Evolutionary conservation across 257 asterid species (phyloP).

Genomic region (Nicotiana undulata): DNA sequence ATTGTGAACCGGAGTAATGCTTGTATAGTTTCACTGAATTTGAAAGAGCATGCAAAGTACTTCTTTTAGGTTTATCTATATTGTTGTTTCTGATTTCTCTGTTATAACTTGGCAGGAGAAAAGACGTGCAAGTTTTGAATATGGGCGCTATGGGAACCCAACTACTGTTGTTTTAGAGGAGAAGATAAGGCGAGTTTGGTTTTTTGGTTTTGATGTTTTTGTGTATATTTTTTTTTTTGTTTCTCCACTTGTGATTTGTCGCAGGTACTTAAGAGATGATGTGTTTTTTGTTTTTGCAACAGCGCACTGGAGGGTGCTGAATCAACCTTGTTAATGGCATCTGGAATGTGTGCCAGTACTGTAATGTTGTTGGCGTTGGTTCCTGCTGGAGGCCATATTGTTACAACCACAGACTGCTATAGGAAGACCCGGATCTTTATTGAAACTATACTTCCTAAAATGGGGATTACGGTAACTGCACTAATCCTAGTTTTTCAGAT

Average conservation of each 20-base stretch:
- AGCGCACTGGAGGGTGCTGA: conserved; percentile 98
- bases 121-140: conserved; percentile 73
- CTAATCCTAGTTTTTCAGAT: not conserved
- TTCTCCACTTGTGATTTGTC: not conserved
- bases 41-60: not conserved
- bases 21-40: not conserved
- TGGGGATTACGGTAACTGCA: conserved; percentile 67
- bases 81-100: not conserved
- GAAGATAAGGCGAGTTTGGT: conserved; percentile 59
- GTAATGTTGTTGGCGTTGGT: conserved; percentile 76
- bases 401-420: conserved; percentile 90
- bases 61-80: not conserved
- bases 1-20: too few relatives aligned
- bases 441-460: conserved; percentile 75
- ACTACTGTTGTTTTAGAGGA: conserved; percentile 82
- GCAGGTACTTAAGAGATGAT: not conserved
- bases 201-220: not conserved
- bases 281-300: conserved; percentile 17
- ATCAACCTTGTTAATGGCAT: conserved; percentile 68
- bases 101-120: conserved; percentile 52
- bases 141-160: conserved; percentile 89
- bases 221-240: not conserved
- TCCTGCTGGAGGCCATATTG: conserved; percentile 92
- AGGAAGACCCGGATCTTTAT: conserved; percentile 83
- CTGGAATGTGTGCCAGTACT: conserved; percentile 94